phyloP scores from a whole-genome alignment of 352 stramenopile species.

The Bremia lactucae region DNA sequence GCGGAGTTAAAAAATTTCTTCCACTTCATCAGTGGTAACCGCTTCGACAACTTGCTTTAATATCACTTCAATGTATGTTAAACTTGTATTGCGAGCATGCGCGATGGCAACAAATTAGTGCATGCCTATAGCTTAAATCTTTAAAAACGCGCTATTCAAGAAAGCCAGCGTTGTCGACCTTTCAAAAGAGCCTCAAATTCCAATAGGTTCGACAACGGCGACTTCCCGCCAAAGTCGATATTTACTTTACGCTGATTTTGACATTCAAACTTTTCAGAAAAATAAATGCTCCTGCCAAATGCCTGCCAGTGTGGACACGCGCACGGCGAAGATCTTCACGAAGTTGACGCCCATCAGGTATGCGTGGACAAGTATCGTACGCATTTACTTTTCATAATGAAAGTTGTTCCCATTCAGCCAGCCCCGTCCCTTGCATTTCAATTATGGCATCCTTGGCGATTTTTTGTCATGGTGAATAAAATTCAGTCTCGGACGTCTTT shows the following conservation, averaged over 20 bases:
- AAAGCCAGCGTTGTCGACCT: too few relatives aligned
- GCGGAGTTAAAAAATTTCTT: too few relatives aligned
- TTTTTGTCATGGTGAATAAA: constrained; percentile 38
- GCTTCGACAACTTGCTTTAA: too few relatives aligned
- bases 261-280: not conserved
- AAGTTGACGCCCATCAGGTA: constrained; percentile 15
- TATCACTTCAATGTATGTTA: too few relatives aligned
- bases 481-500: not conserved
- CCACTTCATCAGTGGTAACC: too few relatives aligned
- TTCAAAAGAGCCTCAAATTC: too few relatives aligned
- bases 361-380: not conserved
- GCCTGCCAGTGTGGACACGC: constrained; percentile 24
- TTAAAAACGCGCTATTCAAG: too few relatives aligned
- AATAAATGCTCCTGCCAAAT: constrained; percentile 17
- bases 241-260: not conserved
- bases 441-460: constrained; percentile 60
- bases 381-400: not conserved
- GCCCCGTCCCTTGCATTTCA: constrained; percentile 37
- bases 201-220: too few relatives aligned
- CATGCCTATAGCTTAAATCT: too few relatives aligned
- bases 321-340: constrained; percentile 12
- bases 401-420: constrained; percentile 4
- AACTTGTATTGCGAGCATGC: too few relatives aligned
- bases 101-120: too few relatives aligned
- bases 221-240: too few relatives aligned